These are phyloP conservation scores for Kwoniella sp. DNA, from an alignment of 768 basidiomycete species.

Conservation along the genomic window DNA sequence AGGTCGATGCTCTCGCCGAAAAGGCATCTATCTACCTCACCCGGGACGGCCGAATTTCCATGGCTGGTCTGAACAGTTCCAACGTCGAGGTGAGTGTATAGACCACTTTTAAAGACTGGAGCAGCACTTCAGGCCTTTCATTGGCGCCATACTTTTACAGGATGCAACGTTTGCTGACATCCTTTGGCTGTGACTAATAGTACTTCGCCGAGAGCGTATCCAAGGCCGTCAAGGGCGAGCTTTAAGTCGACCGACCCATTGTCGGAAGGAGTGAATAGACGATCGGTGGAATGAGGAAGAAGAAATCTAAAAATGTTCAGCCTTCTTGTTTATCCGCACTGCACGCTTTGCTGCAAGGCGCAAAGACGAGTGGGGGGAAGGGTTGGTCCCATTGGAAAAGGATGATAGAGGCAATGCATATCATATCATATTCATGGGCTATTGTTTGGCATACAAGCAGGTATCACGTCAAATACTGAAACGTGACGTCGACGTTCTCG, in stretches of 20 bases:
- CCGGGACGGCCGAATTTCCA: conserved; percentile 72
- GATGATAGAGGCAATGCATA: conserved; percentile 1
- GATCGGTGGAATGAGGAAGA: too few species aligned
- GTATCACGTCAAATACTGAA: too few species aligned
- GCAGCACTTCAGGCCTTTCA: too few species aligned
- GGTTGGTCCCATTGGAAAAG: background rate
- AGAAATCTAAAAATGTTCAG: too few species aligned
- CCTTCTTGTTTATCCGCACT: too few species aligned
- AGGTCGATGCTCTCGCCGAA: conserved; percentile 52
- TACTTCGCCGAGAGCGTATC: conserved; percentile 57
- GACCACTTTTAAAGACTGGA: background rate
- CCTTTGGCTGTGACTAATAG: too few species aligned
- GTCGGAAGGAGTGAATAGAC: background rate
- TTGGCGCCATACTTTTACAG: too few species aligned
- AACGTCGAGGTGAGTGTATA: conserved; percentile 62
- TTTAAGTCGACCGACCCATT: conserved; percentile 30
- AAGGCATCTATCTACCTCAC: conserved; percentile 55
- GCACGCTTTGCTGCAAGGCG: too few species aligned
- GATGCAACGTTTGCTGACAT: too few species aligned
- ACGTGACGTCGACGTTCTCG: too few species aligned
- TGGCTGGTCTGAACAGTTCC: conserved; percentile 82
- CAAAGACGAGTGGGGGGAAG: too few species aligned
- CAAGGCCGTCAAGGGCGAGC: conserved; percentile 57
- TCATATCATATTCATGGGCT: conserved; percentile 1
- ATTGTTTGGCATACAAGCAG: too few species aligned